Evolutionary conservation across 495 filamentous ascomycete species (phyloP), one percentile per base, ranked within the genome.

Genomic region (Entonaema liquescens): DNA sequence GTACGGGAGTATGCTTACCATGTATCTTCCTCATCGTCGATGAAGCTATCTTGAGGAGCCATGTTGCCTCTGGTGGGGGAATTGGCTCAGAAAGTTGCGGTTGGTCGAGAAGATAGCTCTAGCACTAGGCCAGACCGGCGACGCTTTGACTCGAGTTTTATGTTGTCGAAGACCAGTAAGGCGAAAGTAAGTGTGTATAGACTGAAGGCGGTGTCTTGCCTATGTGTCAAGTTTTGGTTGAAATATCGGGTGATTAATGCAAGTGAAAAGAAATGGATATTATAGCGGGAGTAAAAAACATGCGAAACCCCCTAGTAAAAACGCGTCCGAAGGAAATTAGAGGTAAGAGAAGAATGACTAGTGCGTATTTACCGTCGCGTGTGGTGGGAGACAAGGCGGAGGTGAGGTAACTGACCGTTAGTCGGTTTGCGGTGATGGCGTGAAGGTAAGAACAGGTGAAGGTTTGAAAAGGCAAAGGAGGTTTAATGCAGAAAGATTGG

Each of bases 1-100:
- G 47, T 55, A 60, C 35, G 42, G 59, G 38, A 47, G 78, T 65
- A 26, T 53, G 42, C 89, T 76, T 85, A 96, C 93, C 93, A 97
- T 71, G 87, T 89, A 75, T 97, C 94, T 76, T 98, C 95, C 71
- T 97, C 93, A 75, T 98, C 96, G 74, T 99, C 96, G 79, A 98
- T 93, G 85, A 97, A 96, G 74, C 90, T 92, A 79, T 99, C 96
- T 81, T 97, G 94, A 72, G 92, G 91, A 80, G 87, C 86, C 90
- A 94, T 85, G 44, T 67, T 78, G 76, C 63, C 44, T 68, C 21
- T 62, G 47, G 47, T 21, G 25, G 28, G 28, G 23, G 38, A 65
- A 71, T 19, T 63, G 60, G 68, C n/a, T 63, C 40, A 42, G 28
- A 71, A 68, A 61, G 49, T 56, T 59, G 38, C 26, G 57, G 40